Evolutionary conservation across 2,329 filamentous ascomycete species (phyloP).

Genomic region (Neonectria ditissima): DNA sequence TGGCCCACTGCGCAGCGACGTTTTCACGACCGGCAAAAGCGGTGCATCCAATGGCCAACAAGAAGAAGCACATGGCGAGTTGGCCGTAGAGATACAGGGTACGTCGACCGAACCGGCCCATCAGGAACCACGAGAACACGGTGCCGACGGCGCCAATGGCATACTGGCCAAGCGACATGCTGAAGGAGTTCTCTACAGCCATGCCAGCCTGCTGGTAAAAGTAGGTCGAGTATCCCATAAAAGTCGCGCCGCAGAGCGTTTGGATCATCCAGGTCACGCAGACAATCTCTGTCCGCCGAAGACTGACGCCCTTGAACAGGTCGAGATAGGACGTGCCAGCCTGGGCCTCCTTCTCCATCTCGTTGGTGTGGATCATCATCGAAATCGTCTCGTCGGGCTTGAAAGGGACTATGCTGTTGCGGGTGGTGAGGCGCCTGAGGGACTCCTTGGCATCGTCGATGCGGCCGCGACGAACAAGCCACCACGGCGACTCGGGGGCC

Average conservation of each 20-base stretch:
- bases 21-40: constrained; percentile 63
- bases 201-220: constrained; percentile 60
- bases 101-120: constrained; percentile 58
- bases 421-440: constrained; percentile 54
- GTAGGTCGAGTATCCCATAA: constrained; percentile 71
- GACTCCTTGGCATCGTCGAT: constrained; percentile 54
- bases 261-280: constrained; percentile 58
- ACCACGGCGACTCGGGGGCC: constrained; percentile 64
- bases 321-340: constrained; percentile 58
- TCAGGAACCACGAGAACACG: constrained; percentile 58
- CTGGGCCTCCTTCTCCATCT: constrained; percentile 56
- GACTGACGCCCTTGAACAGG: constrained; percentile 60
- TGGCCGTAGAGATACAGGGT: constrained; percentile 59
- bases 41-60: constrained; percentile 62
- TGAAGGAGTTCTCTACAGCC: constrained; percentile 52
- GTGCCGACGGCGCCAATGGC: constrained; percentile 60
- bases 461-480: constrained; percentile 57
- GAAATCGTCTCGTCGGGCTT: constrained; percentile 59
- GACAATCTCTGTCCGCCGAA: constrained; percentile 60
- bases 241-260: constrained; percentile 53
- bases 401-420: constrained; percentile 51
- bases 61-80: constrained; percentile 59
- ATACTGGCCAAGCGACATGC: constrained; percentile 56
- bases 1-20: constrained; percentile 60
- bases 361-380: constrained; percentile 65